A percentile compares a stretch with the other conserved stretches of the same genome.
These are phyloP conservation scores for Zygosaccharomyces sapae DNA, from an alignment of 1,139 yeast genomes.

Conservation along the genomic window DNA sequence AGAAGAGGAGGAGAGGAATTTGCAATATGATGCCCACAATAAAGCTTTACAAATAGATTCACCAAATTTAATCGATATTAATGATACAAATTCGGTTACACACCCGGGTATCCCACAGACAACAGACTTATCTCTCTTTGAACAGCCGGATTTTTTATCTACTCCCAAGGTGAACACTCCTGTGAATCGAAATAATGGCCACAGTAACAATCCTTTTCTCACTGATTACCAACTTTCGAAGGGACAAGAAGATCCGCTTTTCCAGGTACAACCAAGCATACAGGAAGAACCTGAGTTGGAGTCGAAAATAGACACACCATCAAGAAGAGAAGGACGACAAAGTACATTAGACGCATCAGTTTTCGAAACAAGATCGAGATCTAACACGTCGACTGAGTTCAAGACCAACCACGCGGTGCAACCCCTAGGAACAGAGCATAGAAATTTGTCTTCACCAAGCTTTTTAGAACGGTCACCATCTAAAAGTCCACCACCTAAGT, in stretches of 20 bases:
- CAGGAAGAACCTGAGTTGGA: constrained; percentile 4
- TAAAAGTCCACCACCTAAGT: not conserved
- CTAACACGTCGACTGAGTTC: not conserved
- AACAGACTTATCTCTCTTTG: constrained; percentile 7
- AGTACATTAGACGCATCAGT: too few species aligned
- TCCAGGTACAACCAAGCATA: not conserved
- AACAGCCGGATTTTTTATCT: constrained; percentile 34
- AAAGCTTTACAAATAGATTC: constrained; percentile 17
- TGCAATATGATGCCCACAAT: too few species aligned
- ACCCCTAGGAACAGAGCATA: not conserved
- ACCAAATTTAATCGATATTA: constrained; percentile 38
- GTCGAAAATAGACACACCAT: not conserved
- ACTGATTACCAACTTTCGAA: not conserved
- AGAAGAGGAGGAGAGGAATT: constrained; percentile 28
- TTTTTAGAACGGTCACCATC: not conserved
- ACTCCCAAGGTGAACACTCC: constrained; percentile 20
- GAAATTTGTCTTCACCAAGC: not conserved
- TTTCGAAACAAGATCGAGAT: not conserved
- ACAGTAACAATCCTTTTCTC: constrained; percentile 1
- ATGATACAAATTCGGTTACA: constrained; percentile 24
- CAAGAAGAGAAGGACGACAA: not conserved
- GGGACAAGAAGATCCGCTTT: not conserved
- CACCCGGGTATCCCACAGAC: constrained; percentile 11
- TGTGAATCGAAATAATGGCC: not conserved
- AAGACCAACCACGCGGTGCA: not conserved